Evolutionary conservation across 2,329 filamentous ascomycete species (phyloP), one percentile per base, ranked within the genome.

Genomic region (Rutstroemia sp.): DNA sequence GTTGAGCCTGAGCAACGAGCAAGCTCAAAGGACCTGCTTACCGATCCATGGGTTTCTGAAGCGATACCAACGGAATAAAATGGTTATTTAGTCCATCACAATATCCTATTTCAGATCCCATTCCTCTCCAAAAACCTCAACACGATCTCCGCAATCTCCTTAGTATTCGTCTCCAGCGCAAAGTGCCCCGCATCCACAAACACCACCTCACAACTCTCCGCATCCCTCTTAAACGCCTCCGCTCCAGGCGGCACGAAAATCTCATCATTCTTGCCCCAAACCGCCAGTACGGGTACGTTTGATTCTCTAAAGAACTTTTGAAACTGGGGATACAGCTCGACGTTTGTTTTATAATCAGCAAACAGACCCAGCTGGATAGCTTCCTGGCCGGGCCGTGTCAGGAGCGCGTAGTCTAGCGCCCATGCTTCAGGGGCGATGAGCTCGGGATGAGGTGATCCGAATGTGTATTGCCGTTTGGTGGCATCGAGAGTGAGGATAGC

Each of bases 141-240:
- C n/a, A 66, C 64, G 37, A 60, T 48, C 21, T 54, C 57, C 6
- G 62, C 60, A 62, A 67, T 59, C 52, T 61, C 60, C 9, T 57
- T 48, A 4, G 47, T 55, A 30, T 63, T 56, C 19, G 50, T 63
- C 58, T 67, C 65, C 10, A 63, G 23, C 1, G 79, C 77, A 72
- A 83, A 83, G 69, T 84, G 80, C 0, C 79, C 79, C 1, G 75
- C 75, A 65, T 84, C 79, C 44, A 83, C 63, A 49, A 78, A 70
- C 59, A 74, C 70, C 41, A 82, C 63, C 64, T 79, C 74, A 4
- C 77, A 71, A 23, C 74, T 68, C 8, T 71, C 68, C 14, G 79
- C 66, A 69, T 85, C 80, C 21, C 64, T 69, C 63, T 73, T 74
- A 61, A 63, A 84, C 0, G 79, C 80, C 67, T 81, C 75, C 0